A percentile compares a stretch with the other conserved stretches of the same genome.
phyloP scores from a whole-genome alignment of 331 rosid species.

The Dryas integrifolia region DNA sequence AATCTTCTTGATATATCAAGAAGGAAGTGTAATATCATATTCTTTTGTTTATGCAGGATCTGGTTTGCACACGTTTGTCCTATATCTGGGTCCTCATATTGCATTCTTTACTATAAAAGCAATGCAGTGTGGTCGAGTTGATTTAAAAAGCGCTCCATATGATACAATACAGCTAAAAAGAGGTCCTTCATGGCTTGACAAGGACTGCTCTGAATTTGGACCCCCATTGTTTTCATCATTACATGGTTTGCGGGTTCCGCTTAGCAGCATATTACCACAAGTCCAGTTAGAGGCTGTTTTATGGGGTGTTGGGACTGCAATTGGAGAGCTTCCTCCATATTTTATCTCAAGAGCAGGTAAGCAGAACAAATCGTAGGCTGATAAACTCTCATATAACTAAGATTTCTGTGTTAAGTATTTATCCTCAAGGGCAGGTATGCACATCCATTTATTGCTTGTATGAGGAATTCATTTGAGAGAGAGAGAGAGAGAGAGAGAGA shows the following conservation, averaged over 20 bases:
- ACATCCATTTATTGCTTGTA: too few species aligned
- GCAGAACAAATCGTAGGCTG: conserved; percentile 10
- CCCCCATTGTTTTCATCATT: conserved; percentile 58
- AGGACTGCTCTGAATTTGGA: conserved; percentile 83
- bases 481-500: too few species aligned
- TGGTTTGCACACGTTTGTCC: conserved; percentile 98
- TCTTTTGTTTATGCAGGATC: conserved; percentile 59
- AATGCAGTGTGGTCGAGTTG: conserved; percentile 93
- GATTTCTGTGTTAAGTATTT: neutral
- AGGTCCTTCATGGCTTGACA: conserved; percentile 95
- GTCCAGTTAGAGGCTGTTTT: conserved; percentile 88
- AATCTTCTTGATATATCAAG: neutral
- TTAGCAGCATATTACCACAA: conserved; percentile 78
- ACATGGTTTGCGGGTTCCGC: conserved; percentile 75
- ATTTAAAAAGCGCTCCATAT: conserved; percentile 85
- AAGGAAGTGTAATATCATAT: conserved; percentile 11
- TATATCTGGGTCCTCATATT: conserved; percentile 95
- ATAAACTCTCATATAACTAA: conserved; percentile 9
- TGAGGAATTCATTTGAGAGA: too few species aligned
- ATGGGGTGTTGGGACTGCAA: conserved; percentile 96
- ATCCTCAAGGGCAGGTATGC: neutral
- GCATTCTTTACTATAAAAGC: conserved; percentile 90
- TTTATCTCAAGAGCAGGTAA: conserved; percentile 97
- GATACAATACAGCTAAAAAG: conserved; percentile 85
- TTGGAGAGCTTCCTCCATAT: conserved; percentile 99